Base-by-base conservation (phyloP, 495 filamentous ascomycete genomes). In the Hypoxylon lienhwacheense region DNA sequence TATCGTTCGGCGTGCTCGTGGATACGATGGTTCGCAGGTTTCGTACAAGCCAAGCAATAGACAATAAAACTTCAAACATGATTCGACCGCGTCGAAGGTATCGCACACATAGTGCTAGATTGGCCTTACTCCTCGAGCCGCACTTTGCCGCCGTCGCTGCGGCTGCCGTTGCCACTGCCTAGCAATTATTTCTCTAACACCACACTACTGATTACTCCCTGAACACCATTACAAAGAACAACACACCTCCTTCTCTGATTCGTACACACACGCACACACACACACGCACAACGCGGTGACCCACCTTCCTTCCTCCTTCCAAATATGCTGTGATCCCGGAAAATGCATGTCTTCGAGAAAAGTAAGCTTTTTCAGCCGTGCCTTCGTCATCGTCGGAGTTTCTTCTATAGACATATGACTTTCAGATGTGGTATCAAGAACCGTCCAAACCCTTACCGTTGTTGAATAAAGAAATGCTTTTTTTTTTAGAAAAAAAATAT, bases 231-330 rank as follows among this genome's bases (percentile, higher is more conserved):
- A 56, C 19, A 56, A 61, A 52, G 21, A 55, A 47, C 44, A 59
- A 43, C 34, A 32, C 47, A 41, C 17, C 34, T 52, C 48, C 52
- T 31, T 25, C 49, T 36, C 22, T 53, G 16, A 63, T 42, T 67
- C 62, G 62, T 67, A 67, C 65, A 67, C 58, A 63, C 60, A 44
- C 49, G n/a, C n/a, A n/a, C n/a, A n/a, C n/a, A n/a, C n/a, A n/a
- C n/a, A n/a, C n/a, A n/a, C n/a, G n/a, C n/a, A n/a, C n/a, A n/a
- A n/a, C n/a, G n/a, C n/a, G n/a, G n/a, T n/a, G 65, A 50, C 54
- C 8, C 54, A 58, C 53, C 57, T 59, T 57, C 57, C 61, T 25
- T 58, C 52, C 51, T n/a, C 48, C 47, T 37, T 41, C 42, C 58
- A 47, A 48, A 33, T 63, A 67, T 67, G 65, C 55, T 52, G 31